phyloP scores from a whole-genome alignment of 2,329 filamentous ascomycete species.

The Aspergillus novofumigatus region DNA sequence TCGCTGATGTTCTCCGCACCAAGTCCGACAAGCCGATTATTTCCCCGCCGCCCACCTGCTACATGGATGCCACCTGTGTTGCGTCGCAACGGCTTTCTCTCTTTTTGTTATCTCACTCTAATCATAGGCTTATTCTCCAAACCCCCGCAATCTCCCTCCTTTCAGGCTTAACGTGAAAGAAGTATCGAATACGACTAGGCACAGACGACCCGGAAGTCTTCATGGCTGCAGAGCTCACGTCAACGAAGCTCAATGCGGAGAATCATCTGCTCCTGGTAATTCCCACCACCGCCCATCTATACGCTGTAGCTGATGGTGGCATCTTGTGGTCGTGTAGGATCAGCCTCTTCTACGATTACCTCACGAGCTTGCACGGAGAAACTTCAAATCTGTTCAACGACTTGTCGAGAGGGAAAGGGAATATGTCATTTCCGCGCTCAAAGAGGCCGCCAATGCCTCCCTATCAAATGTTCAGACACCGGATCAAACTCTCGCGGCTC shows the following conservation, averaged over 20 bases:
- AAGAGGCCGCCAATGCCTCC: conserved; percentile 57
- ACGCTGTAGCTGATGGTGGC: conserved; percentile 6
- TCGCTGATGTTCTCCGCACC: neutral
- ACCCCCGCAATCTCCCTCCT: neutral
- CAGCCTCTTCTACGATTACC: conserved; percentile 91
- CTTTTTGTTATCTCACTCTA: neutral
- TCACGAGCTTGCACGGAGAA: conserved; percentile 87
- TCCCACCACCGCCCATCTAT: conserved; percentile 6
- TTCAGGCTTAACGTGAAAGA: neutral
- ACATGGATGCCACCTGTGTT: neutral
- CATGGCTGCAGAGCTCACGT: conserved; percentile 43
- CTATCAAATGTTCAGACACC: conserved; percentile 59
- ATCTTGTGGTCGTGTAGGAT: conserved; percentile 54
- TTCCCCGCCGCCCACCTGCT: neutral
- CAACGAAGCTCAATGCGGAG: conserved; percentile 48
- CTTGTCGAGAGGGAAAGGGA: conserved; percentile 47
- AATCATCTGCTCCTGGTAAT: conserved; percentile 47
- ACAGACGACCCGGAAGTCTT: neutral
- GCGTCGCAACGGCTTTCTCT: neutral
- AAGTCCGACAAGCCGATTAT: neutral
- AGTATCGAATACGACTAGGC: neutral
- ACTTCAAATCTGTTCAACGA: conserved; percentile 71
- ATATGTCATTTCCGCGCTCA: conserved; percentile 46
- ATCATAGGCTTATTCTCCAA: neutral
- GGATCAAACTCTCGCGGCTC: conserved; percentile 69